Conservation (phyloP, 1,284 basidiomycete species). For the Thecaphora thlaspeos region DNA sequence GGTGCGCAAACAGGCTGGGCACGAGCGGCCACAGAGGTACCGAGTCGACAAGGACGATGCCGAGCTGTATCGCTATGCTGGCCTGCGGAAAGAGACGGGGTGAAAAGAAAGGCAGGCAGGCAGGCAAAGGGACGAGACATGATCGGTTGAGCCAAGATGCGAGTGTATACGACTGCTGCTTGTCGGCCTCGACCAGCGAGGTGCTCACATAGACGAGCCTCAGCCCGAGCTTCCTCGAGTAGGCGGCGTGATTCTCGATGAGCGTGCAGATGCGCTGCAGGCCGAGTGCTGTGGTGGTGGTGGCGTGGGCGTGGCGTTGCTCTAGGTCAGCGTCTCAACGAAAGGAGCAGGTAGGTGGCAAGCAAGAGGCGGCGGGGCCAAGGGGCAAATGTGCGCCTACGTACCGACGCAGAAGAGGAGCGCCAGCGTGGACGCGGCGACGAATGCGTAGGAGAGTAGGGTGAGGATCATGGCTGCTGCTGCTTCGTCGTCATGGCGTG, state of each 20-base stretch:
- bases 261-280: slow-evolving; percentile 24
- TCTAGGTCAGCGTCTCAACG: no score
- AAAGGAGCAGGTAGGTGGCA: no score
- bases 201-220: slow-evolving; percentile 5
- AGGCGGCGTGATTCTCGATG: slow-evolving; percentile 23
- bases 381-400: no score
- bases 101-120: no score
- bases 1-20: slow-evolving; percentile 1
- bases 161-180: no score
- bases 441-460: background rate
- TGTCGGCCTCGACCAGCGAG: background rate
- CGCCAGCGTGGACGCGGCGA: background rate
- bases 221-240: slow-evolving; percentile 16
- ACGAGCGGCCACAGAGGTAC: slow-evolving; percentile 18
- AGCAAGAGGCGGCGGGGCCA: no score
- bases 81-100: background rate
- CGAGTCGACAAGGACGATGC: slow-evolving; percentile 8
- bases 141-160: no score
- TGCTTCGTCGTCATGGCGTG: no score
- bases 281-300: slow-evolving; percentile 12
- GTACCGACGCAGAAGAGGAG: background rate
- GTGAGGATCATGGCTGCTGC: background rate
- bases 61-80: background rate
- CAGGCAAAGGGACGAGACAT: no score
- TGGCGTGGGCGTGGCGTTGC: no score